Conservation (phyloP, 108 stramenopile species). For the Skeletonema costatum region DNA sequence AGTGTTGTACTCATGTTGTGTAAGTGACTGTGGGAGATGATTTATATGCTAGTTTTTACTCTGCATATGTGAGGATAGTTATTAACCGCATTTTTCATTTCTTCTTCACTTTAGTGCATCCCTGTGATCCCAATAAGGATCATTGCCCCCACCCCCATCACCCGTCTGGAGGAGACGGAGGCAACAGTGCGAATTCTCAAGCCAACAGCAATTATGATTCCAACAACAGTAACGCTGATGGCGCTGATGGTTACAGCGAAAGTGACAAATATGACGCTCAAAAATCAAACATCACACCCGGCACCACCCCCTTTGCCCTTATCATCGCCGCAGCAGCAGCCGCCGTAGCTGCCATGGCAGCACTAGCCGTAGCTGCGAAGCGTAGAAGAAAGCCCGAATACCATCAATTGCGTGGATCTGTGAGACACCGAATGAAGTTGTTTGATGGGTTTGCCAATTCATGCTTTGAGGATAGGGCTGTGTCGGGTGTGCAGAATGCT, state of each 20-base stretch:
- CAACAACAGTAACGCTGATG: too few relatives aligned
- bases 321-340: constrained; percentile 36
- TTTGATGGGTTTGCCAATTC: constrained; percentile 40
- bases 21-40: constrained; percentile 2
- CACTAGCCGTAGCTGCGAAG: constrained; percentile 35
- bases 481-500: constrained; percentile 19
- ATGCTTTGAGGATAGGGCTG: constrained; percentile 41
- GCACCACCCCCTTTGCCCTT: not conserved
- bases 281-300: not conserved
- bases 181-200: too few relatives aligned
- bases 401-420: constrained; percentile 39
- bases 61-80: not conserved
- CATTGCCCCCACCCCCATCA: constrained; percentile 26
- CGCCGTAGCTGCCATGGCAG: constrained; percentile 29
- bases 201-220: too few relatives aligned
- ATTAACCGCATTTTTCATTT: not conserved
- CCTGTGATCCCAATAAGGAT: constrained; percentile 14
- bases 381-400: constrained; percentile 28
- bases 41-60: not conserved
- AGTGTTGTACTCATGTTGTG: constrained; percentile 30
- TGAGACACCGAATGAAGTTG: constrained; percentile 40
- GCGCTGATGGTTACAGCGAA: not conserved
- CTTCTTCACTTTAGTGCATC: constrained; percentile 14
- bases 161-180: not conserved
- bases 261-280: not conserved